Evolutionary conservation across 2,329 filamentous ascomycete species (phyloP), one percentile per base, ranked within the genome.

Genomic region (Fusarium odoratissimum): DNA sequence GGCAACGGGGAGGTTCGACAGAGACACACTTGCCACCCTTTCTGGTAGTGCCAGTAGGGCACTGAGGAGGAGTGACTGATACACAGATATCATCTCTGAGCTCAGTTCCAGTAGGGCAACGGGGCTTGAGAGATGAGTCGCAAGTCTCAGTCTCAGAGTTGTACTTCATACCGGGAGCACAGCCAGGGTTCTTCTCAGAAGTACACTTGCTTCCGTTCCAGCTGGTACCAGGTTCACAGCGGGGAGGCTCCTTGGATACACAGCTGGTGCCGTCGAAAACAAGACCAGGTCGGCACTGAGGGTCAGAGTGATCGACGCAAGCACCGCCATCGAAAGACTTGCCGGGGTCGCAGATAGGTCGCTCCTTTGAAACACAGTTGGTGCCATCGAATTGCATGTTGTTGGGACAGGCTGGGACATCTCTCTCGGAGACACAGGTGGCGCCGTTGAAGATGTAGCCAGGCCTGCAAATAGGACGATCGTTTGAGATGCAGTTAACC

Each of bases 231-330:
- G 63, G 6, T 2, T 60, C 31, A 2, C 63, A 68, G 1, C 6
- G 3, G 17, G 63, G 65, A 3, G 56, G 63, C 1, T 44, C 40
- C 11, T 52, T 61, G 2, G 65, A 68, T 1, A 67, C 49, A 21
- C 63, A 67, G 31, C 63, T 60, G 3, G 63, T 67, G 17, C 65
- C 63, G 6, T 68, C 56, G 14, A 68, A 68, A 8, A 56, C 23
- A 14, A 62, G 58, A 16, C 48, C 42, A 16, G 31, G 11, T 9
- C 55, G 48, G 4, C 63, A 68, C 14, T 30, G n/a, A 9, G 65
- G 63, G 3, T 67, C 65, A 2, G 38, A 25, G 6, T 61, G 17
- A 17, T 60, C 49, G 14, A 68, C 56, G 3, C 65, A 68, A 8
- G 13, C 38, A 7, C n/a, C 3, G 1, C 65, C 63, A 16, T 67